A percentile compares a stretch with the other conserved stretches of the same genome.
Conservation (phyloP, 176 grass and related monocot genomes). For the Hordeum vulgare region MorexV3_pseudomolecules_assembly NC_058522.1:451487473-451487972, state of each 20-base stretch:
- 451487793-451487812: slow-evolving; percentile 18
- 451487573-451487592: not conserved
- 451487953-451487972: slow-evolving; percentile 98
- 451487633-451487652: slow-evolving; percentile 27
- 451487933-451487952: slow-evolving; percentile 83
- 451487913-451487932: slow-evolving; percentile 99
- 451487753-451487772: slow-evolving; percentile 41
- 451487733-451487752: slow-evolving; percentile 30
- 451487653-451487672: slow-evolving; percentile 35
- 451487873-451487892: slow-evolving; percentile 75
- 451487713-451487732: slow-evolving; percentile 13
- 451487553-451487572: not conserved
- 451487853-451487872: slow-evolving; percentile 43
- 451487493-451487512: slow-evolving; percentile 3
- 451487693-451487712: slow-evolving; percentile 1
- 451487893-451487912: slow-evolving; percentile 73
- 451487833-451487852: slow-evolving; percentile 21
- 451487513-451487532: not conserved
- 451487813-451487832: slow-evolving; percentile 12
- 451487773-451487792: slow-evolving; percentile 29
- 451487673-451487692: slow-evolving; percentile 23
- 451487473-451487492: slow-evolving; percentile 13
- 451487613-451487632: slow-evolving; percentile 60
- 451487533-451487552: not conserved
- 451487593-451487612: slow-evolving; percentile 61